These are phyloP conservation scores for Xylariaceae sp. DNA, from an alignment of 2,329 filamentous ascomycete species.

Conservation along the genomic window DNA sequence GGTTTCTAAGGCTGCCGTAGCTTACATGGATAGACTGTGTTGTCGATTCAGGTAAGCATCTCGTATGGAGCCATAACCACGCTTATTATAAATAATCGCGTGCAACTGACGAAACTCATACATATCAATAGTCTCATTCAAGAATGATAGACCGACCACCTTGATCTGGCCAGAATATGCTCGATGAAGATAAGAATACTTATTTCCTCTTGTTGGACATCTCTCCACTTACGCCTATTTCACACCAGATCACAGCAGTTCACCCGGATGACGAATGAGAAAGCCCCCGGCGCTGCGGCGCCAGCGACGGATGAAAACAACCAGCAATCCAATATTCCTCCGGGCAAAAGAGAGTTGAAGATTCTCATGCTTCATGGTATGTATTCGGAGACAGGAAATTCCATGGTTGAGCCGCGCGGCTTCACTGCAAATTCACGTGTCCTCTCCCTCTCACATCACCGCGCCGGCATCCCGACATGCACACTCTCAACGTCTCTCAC, in stretches of 20 bases:
- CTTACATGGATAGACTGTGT: too few relatives aligned
- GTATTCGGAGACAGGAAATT: slow-evolving; percentile 8
- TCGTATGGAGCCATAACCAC: neutral
- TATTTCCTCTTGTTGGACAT: neutral
- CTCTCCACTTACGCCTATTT: neutral
- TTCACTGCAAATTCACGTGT: neutral
- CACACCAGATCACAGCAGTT: neutral
- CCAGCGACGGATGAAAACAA: slow-evolving; percentile 15
- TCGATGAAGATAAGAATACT: slow-evolving; percentile 11
- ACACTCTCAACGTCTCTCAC: too few relatives aligned
- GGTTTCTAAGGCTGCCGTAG: too few relatives aligned
- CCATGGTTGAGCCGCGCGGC: neutral
- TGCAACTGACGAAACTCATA: too few relatives aligned
- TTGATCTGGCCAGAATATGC: too few relatives aligned
- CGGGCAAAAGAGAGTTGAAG: slow-evolving; percentile 52
- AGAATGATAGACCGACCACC: neutral
- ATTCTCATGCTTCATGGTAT: slow-evolving; percentile 74
- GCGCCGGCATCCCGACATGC: too few relatives aligned
- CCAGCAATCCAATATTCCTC: slow-evolving; percentile 33
- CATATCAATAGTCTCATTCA: neutral
- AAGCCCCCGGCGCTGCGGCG: slow-evolving; percentile 11
- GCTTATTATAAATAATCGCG: neutral
- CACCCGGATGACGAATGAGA: slow-evolving; percentile 24
- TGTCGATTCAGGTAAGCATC: too few relatives aligned
- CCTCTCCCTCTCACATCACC: neutral